Evolutionary conservation across 768 basidiomycete species (phyloP).

Genomic region (Coprinopsis sp.): DNA sequence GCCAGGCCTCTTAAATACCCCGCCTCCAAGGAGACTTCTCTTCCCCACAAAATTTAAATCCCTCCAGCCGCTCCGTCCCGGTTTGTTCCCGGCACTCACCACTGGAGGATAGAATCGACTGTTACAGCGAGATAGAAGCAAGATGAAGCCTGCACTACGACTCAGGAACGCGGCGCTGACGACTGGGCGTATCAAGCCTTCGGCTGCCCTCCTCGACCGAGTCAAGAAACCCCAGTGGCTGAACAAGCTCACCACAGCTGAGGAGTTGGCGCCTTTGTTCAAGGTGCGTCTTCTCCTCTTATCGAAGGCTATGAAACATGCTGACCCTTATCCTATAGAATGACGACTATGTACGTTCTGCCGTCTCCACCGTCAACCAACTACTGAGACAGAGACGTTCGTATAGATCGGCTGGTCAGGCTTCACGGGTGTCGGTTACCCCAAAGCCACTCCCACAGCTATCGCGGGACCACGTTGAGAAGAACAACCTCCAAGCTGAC

Average conservation of each 20-base stretch:
- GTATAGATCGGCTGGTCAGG: slow-evolving; percentile 47
- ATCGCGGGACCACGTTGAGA: slow-evolving; percentile 42
- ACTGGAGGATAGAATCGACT: too few relatives aligned
- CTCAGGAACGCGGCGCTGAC: slow-evolving; percentile 6
- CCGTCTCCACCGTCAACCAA: not conserved
- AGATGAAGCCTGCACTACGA: slow-evolving; percentile 4
- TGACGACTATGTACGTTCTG: slow-evolving; percentile 40
- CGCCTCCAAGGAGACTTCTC: too few relatives aligned
- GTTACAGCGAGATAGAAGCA: too few relatives aligned
- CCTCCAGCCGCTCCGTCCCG: too few relatives aligned
- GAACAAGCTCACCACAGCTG: slow-evolving; percentile 30
- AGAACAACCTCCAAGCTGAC: slow-evolving; percentile 39
- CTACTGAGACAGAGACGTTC: not conserved
- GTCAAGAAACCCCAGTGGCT: slow-evolving; percentile 36
- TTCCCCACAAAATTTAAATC: too few relatives aligned
- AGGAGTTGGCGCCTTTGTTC: too few relatives aligned
- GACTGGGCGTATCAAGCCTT: slow-evolving; percentile 12
- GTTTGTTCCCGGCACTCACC: too few relatives aligned
- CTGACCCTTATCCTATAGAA: too few relatives aligned
- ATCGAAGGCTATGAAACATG: too few relatives aligned
- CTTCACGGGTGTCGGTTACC: slow-evolving; percentile 49
- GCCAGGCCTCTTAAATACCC: too few relatives aligned
- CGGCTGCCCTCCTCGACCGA: slow-evolving; percentile 37
- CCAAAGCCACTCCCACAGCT: slow-evolving; percentile 41
- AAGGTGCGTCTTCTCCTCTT: too few relatives aligned